Conservation (phyloP, 257 asterid species). For the Osmanthus fragrans region DNA sequence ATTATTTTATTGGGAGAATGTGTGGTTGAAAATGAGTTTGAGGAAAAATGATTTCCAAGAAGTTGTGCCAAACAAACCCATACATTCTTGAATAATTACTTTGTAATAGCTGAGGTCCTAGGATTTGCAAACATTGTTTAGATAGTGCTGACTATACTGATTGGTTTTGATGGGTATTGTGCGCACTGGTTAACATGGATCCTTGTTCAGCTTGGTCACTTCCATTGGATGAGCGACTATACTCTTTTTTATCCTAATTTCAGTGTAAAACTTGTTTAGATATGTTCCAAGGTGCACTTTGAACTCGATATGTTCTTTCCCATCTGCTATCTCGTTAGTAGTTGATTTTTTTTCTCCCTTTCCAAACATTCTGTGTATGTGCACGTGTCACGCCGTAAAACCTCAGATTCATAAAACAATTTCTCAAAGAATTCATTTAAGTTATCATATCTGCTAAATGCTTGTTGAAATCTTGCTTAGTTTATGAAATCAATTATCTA, state of each 20-base stretch:
- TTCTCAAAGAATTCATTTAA: not conserved
- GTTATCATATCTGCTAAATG: not conserved
- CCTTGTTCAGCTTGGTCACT: not conserved
- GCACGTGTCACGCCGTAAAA: not conserved
- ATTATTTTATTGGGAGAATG: too few species aligned
- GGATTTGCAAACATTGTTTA: not conserved
- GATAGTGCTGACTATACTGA: too few species aligned
- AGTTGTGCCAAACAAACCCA: too few species aligned
- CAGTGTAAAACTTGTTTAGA: not conserved
- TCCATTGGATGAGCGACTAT: not conserved
- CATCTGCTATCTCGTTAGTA: not conserved
- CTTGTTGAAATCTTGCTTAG: slow-evolving; percentile 2
- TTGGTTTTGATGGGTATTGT: not conserved
- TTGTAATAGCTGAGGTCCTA: not conserved
- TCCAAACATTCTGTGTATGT: not conserved
- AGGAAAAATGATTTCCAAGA: too few species aligned
- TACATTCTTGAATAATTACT: too few species aligned
- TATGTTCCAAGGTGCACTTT: not conserved
- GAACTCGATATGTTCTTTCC: not conserved
- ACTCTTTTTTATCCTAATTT: not conserved
- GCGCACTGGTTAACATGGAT: not conserved
- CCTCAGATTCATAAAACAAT: not conserved
- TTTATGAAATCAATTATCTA: slow-evolving; percentile 19
- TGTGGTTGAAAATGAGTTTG: too few species aligned
- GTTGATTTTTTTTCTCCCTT: not conserved